Evolutionary conservation across 1,284 basidiomycete species (phyloP).

Genomic region (Irpex sp.): DNA sequence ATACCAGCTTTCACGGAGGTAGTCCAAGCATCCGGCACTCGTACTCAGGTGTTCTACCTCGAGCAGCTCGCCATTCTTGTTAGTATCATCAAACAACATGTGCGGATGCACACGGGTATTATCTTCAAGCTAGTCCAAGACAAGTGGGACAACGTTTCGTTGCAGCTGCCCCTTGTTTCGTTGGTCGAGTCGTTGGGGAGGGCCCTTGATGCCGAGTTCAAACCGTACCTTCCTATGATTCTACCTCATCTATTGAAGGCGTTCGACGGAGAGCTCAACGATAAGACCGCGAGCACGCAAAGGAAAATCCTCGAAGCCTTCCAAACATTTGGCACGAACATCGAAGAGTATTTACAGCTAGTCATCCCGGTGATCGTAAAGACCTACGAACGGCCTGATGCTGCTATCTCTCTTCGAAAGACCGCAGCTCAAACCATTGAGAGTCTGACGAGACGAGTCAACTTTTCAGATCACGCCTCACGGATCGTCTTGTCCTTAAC

Average conservation of each 20-base stretch:
- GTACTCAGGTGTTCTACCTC: constrained; percentile 91
- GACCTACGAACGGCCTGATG: constrained; percentile 86
- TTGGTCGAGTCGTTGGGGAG: constrained; percentile 95
- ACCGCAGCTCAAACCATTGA: constrained; percentile 92
- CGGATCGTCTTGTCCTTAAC: constrained; percentile 96
- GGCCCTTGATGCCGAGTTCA: constrained; percentile 97
- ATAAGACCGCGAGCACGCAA: constrained; percentile 77
- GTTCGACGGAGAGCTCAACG: constrained; percentile 84
- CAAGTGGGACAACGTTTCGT: constrained; percentile 83
- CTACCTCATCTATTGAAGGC: constrained; percentile 89
- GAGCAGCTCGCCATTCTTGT: constrained; percentile 97
- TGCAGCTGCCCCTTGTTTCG: constrained; percentile 92
- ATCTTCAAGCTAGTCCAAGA: constrained; percentile 84
- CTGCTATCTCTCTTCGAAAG: constrained; percentile 67
- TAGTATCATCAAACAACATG: constrained; percentile 96
- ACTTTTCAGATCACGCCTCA: constrained; percentile 98
- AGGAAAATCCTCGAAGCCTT: constrained; percentile 95
- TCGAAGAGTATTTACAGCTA: constrained; percentile 97
- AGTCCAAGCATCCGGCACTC: constrained; percentile 78
- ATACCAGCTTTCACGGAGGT: constrained; percentile 95
- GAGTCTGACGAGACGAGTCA: constrained; percentile 88
- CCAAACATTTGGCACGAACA: constrained; percentile 92
- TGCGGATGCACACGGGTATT: constrained; percentile 86
- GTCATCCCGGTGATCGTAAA: constrained; percentile 94
- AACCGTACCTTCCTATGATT: constrained; percentile 92